Evolutionary conservation across 208 protist genomes (phyloP).

Genomic region (Trypanosoma platydactyli): DNA sequence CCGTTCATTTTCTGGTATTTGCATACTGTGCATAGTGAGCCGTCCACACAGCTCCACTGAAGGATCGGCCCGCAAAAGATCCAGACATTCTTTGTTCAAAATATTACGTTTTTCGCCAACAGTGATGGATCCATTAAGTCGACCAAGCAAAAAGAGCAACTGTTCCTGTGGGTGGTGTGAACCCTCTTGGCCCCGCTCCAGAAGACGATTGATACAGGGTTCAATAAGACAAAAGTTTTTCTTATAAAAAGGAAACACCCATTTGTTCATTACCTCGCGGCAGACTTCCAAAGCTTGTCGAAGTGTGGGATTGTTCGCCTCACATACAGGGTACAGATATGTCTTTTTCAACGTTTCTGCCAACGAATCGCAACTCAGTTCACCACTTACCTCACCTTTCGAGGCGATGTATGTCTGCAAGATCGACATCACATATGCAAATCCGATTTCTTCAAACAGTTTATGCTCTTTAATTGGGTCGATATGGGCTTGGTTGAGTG

Average conservation of each 20-base stretch:
- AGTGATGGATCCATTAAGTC: conserved; percentile 39
- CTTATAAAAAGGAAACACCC: conserved; percentile 43
- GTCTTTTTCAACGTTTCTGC: conserved; percentile 32
- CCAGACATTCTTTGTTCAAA: conserved; percentile 50
- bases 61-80: conserved; percentile 58
- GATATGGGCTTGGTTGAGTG: conserved; percentile 29
- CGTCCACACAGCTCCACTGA: conserved; percentile 79
- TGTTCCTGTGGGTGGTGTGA: conserved; percentile 64
- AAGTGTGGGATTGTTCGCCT: conserved; percentile 47
- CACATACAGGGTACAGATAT: conserved; percentile 32
- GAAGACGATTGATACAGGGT: conserved; percentile 56
- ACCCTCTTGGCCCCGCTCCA: conserved; percentile 34
- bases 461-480: conserved; percentile 38
- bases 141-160: conserved; percentile 64
- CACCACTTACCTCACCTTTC: conserved; percentile 36
- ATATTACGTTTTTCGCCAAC: conserved; percentile 39
- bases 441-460: conserved; percentile 35
- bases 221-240: conserved; percentile 55
- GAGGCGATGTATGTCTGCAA: conserved; percentile 35
- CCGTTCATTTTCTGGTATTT: conserved; percentile 55
- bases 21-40: conserved; percentile 49
- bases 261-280: conserved; percentile 42
- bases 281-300: conserved; percentile 58
- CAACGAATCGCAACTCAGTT: conserved; percentile 32
- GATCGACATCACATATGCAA: conserved; percentile 41